Evolutionary conservation across 1,284 basidiomycete species (phyloP).

Genomic region (Cerrena zonata): DNA sequence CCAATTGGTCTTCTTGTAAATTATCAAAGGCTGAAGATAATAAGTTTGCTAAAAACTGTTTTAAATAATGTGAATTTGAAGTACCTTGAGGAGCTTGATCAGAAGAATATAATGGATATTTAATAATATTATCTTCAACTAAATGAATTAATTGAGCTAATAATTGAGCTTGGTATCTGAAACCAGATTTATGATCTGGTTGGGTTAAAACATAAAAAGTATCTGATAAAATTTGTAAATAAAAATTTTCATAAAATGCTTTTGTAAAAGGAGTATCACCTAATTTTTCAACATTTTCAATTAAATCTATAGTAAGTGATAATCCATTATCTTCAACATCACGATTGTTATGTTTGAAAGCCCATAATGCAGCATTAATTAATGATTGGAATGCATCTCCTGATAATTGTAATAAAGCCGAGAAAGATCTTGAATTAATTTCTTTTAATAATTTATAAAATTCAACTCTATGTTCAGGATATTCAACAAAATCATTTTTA

Average conservation of each 20-base stretch:
- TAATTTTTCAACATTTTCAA: slow-evolving; percentile 96
- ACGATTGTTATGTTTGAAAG: slow-evolving; percentile 99
- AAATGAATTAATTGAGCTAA: slow-evolving; percentile 92
- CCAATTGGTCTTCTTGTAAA: too few relatives aligned
- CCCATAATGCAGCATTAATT: slow-evolving; percentile 99
- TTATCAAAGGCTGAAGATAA: too few relatives aligned
- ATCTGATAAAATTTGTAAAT: slow-evolving; percentile 89
- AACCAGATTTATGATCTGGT: slow-evolving; percentile 96
- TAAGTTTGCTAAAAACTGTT: too few relatives aligned
- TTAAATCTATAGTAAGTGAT: slow-evolving; percentile 80
- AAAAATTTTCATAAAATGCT: slow-evolving; percentile 86
- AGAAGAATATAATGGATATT: too few relatives aligned
- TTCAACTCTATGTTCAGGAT: slow-evolving; percentile 93
- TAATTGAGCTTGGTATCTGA: slow-evolving; percentile 86
- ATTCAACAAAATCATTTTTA: slow-evolving; percentile 97
- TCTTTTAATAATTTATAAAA: slow-evolving; percentile 95
- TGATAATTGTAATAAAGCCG: slow-evolving; percentile 64
- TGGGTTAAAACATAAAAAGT: slow-evolving; percentile 97
- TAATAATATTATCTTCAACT: slow-evolving; percentile 80
- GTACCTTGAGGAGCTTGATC: too few relatives aligned
- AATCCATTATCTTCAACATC: slow-evolving; percentile 96
- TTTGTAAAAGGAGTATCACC: slow-evolving; percentile 72
- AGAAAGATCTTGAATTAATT: slow-evolving; percentile 94
- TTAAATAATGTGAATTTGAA: too few relatives aligned
- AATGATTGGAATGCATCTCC: slow-evolving; percentile 95